Evolutionary conservation across 2,329 filamentous ascomycete genomes (phyloP).

Genomic region (Pseudogymnoascus sp.): DNA sequence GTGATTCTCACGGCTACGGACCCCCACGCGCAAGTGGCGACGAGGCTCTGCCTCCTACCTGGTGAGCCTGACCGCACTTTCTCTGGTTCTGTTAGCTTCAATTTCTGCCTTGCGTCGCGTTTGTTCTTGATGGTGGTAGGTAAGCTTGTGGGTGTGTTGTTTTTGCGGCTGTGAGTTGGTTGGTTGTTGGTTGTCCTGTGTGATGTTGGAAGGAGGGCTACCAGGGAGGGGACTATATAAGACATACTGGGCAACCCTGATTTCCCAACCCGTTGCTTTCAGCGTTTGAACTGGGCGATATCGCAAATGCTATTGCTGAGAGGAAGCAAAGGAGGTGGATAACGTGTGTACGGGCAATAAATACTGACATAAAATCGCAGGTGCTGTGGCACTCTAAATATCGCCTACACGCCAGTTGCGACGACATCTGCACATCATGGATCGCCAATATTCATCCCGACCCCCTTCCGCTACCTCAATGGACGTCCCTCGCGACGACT

Average conservation of each 20-base stretch:
- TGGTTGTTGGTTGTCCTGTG: neutral
- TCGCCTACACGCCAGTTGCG: neutral
- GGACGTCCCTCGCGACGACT: neutral
- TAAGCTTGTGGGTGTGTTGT: neutral
- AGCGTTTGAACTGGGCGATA: neutral
- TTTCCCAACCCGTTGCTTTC: neutral
- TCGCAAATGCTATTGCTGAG: neutral
- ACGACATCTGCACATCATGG: neutral
- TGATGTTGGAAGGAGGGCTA: neutral
- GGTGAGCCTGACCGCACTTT: neutral
- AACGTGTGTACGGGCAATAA: neutral
- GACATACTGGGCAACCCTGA: neutral
- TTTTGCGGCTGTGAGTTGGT: neutral
- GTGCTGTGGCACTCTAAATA: neutral
- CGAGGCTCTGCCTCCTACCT: neutral
- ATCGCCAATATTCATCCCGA: neutral
- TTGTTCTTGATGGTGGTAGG: neutral
- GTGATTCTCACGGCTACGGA: neutral
- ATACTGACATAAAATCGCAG: neutral
- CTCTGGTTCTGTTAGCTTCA: neutral
- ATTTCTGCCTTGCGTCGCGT: neutral
- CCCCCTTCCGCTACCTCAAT: neutral
- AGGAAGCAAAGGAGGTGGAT: neutral
- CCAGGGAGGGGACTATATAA: neutral
- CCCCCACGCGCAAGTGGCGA: slow-evolving; percentile 2